phyloP scores from a whole-genome alignment of 2,329 filamentous ascomycete genomes.

The Diaporthe humulicola region DNA sequence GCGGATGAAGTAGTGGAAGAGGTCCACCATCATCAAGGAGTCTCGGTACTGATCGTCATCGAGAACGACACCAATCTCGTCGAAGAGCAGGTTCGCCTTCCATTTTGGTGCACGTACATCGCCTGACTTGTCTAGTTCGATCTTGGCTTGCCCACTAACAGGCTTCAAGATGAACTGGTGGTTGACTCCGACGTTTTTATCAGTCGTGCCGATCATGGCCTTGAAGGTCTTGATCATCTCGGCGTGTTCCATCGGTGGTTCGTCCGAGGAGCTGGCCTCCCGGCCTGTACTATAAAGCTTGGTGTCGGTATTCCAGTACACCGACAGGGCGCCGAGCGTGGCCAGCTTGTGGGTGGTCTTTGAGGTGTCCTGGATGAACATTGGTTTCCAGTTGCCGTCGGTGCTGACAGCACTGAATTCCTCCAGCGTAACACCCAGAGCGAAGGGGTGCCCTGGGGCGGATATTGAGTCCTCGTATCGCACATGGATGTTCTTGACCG shows the following conservation, averaged over 20 bases:
- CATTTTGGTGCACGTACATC: constrained; percentile 84
- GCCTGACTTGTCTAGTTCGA: constrained; percentile 95
- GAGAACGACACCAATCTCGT: constrained; percentile 97
- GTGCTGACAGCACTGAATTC: constrained; percentile 98
- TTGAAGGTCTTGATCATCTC: constrained; percentile 84
- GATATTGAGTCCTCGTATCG: constrained; percentile 98
- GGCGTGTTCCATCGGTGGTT: constrained; percentile 76
- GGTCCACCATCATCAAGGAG: constrained; percentile 95
- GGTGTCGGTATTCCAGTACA: constrained; percentile 99
- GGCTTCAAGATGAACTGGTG: constrained; percentile 98
- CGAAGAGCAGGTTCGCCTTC: constrained; percentile 92
- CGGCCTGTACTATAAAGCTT: constrained; percentile 85
- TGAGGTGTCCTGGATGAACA: constrained; percentile 91
- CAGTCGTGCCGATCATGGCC: constrained; percentile 78
- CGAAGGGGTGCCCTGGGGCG: constrained; percentile 93
- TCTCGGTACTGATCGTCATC: constrained; percentile 98
- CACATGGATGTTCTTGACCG: constrained; percentile 97
- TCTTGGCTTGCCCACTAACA: constrained; percentile 93
- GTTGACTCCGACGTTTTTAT: constrained; percentile 53
- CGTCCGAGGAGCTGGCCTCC: constrained; percentile 72
- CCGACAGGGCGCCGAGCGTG: constrained; percentile 86
- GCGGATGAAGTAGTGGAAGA: constrained; percentile 98
- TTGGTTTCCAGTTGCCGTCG: constrained; percentile 93
- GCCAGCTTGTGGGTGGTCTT: constrained; percentile 93
- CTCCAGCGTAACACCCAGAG: constrained; percentile 90